phyloP scores from a whole-genome alignment of 208 protist species.

The Trypanosoma melophagium region DNA sequence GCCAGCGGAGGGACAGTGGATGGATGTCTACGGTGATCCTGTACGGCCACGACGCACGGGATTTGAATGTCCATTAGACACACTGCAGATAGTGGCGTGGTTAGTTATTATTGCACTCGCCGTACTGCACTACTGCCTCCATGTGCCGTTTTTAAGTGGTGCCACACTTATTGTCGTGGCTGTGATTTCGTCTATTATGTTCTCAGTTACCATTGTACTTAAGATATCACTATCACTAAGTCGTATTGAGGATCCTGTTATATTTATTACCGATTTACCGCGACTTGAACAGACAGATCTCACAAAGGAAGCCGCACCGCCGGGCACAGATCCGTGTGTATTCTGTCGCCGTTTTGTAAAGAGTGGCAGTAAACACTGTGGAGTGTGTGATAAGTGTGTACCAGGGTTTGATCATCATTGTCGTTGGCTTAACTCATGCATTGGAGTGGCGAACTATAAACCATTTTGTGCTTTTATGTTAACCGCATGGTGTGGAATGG shows the following conservation, averaged over 20 bases:
- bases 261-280: slow-evolving; percentile 62
- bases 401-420: slow-evolving; percentile 92
- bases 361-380: slow-evolving; percentile 83
- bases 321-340: slow-evolving; percentile 64
- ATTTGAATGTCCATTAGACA: slow-evolving; percentile 74
- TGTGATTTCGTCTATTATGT: slow-evolving; percentile 46
- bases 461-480: slow-evolving; percentile 77
- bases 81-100: slow-evolving; percentile 74
- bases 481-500: slow-evolving; percentile 58
- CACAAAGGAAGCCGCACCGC: slow-evolving; percentile 33
- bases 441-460: slow-evolving; percentile 80
- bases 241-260: slow-evolving; percentile 65
- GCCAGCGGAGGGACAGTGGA: slow-evolving; percentile 62
- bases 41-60: slow-evolving; percentile 77
- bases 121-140: slow-evolving; percentile 60
- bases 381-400: slow-evolving; percentile 90
- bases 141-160: slow-evolving; percentile 65
- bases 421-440: slow-evolving; percentile 89
- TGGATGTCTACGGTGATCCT: slow-evolving; percentile 76
- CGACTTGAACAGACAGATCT: slow-evolving; percentile 57
- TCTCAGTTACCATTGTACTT: slow-evolving; percentile 33
- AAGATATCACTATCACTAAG: slow-evolving; percentile 72
- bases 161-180: slow-evolving; percentile 41
- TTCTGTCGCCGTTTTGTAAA: slow-evolving; percentile 84
- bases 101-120: slow-evolving; percentile 43